These are phyloP conservation scores for Pelargonium myrrhifolium DNA, from an alignment of 441 rosid genomes.

Conservation along the genomic window DNA sequence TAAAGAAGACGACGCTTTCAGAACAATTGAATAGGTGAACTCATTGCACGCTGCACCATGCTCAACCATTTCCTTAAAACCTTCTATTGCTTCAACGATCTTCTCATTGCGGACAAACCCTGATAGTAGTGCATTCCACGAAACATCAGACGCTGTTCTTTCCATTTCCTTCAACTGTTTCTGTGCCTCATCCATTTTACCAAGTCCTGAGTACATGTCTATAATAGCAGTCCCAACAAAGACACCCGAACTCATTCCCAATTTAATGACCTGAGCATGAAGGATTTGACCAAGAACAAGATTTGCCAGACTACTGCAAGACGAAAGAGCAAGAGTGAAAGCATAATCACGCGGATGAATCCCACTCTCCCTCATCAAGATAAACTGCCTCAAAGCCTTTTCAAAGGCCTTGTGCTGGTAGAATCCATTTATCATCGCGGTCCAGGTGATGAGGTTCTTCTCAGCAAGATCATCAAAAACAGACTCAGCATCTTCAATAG, in stretches of 20 bases:
- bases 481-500: slow-evolving; percentile 23
- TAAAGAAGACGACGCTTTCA: slow-evolving; percentile 26
- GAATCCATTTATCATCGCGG: slow-evolving; percentile 28
- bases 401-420: slow-evolving; percentile 22
- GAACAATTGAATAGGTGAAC: slow-evolving; percentile 24
- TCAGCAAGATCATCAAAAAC: slow-evolving; percentile 19
- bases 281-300: slow-evolving; percentile 18
- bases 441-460: slow-evolving; percentile 32
- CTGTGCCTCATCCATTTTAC: slow-evolving; percentile 21
- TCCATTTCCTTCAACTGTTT: slow-evolving; percentile 24
- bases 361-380: slow-evolving; percentile 26
- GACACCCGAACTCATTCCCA: slow-evolving; percentile 23
- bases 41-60: slow-evolving; percentile 20
- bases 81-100: slow-evolving; percentile 17
- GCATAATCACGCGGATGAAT: slow-evolving; percentile 33
- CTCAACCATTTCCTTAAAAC: slow-evolving; percentile 18
- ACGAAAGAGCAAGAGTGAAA: slow-evolving; percentile 32
- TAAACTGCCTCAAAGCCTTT: slow-evolving; percentile 25
- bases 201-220: slow-evolving; percentile 33
- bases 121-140: slow-evolving; percentile 29
- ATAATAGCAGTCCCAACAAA: slow-evolving; percentile 30
- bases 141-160: slow-evolving; percentile 19
- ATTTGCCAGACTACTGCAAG: slow-evolving; percentile 25
- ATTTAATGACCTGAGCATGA: slow-evolving; percentile 27
- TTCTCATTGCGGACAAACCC: slow-evolving; percentile 24